Conservation (phyloP, 331 rosid genomes). For the Erythrophleum ivorense region DNA sequence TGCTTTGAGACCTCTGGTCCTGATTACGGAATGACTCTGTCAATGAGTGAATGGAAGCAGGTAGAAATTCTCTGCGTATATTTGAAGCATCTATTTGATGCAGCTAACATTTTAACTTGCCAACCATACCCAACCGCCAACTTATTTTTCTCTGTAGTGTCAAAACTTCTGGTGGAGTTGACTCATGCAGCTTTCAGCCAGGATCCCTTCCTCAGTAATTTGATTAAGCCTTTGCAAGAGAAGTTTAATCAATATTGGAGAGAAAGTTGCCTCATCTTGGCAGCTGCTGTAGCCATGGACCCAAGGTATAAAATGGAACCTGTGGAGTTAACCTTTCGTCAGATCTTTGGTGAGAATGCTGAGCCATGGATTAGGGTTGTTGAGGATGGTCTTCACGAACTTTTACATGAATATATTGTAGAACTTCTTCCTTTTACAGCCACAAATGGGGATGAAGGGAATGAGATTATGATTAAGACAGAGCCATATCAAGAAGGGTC, state of each 20-base stretch:
- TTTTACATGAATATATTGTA: conserved; percentile 67
- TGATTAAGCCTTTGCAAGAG: conserved; percentile 71
- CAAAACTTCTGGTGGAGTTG: conserved; percentile 69
- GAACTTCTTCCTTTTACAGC: conserved; percentile 63
- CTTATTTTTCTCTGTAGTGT: conserved; percentile 67
- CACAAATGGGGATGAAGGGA: conserved; percentile 54
- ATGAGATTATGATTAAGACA: conserved; percentile 50
- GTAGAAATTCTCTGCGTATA: conserved; percentile 70
- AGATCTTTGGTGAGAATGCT: conserved; percentile 74
- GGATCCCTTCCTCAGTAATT: conserved; percentile 62
- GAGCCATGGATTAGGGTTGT: conserved; percentile 68
- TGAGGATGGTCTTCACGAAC: conserved; percentile 71
- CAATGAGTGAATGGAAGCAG: conserved; percentile 73
- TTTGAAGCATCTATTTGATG: conserved; percentile 75
- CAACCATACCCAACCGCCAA: conserved; percentile 74
- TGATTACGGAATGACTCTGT: conserved; percentile 52
- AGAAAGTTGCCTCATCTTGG: conserved; percentile 73
- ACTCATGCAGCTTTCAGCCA: conserved; percentile 61
- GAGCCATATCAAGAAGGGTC: conserved; percentile 61
- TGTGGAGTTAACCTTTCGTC: conserved; percentile 71
- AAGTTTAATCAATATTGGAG: conserved; percentile 84
- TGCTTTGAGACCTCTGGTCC: conserved; percentile 75
- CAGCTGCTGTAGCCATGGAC: conserved; percentile 84
- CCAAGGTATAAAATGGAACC: conserved; percentile 85
- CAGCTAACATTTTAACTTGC: conserved; percentile 65